Evolutionary conservation across 371 early-diverging fungal genomes (phyloP).

Genomic region (Syncephalastrum racemosum): DNA sequence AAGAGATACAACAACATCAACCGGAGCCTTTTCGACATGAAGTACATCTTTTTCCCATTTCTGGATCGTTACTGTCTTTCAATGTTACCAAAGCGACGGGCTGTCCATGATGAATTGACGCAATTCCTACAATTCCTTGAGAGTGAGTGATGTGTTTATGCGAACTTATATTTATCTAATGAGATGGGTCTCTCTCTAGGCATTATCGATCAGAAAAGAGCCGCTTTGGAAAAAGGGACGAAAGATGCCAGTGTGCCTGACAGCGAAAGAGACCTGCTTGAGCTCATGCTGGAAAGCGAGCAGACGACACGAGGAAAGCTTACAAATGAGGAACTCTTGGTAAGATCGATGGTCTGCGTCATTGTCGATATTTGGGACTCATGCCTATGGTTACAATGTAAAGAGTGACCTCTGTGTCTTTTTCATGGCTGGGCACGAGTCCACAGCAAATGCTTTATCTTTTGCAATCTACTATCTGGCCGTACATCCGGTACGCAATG

Average conservation of each 20-base stretch:
- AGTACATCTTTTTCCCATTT: conserved; percentile 24
- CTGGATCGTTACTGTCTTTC: conserved; percentile 16
- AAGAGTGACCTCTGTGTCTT: conserved; percentile 48
- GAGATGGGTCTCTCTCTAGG: not conserved
- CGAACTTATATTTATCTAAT: too few relatives aligned
- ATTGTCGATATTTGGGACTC: not conserved
- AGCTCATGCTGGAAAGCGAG: conserved; percentile 43
- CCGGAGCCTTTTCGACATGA: conserved; percentile 13
- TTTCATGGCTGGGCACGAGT: conserved; percentile 22
- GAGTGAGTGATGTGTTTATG: conserved; percentile 1
- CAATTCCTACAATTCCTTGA: conserved; percentile 37
- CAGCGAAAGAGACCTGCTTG: conserved; percentile 40
- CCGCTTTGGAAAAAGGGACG: conserved; percentile 16
- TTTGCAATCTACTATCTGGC: conserved; percentile 23
- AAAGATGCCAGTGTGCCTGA: conserved; percentile 24
- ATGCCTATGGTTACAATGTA: not conserved
- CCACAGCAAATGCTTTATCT: conserved; percentile 13
- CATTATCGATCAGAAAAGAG: conserved; percentile 35
- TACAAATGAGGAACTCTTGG: conserved; percentile 22
- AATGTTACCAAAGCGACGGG: conserved; percentile 30
- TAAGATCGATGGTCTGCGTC: conserved; percentile 20
- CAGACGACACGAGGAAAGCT: conserved; percentile 24
- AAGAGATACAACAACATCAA: conserved; percentile 17
- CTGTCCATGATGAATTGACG: conserved; percentile 29
- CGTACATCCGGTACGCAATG: conserved; percentile 7